These are phyloP conservation scores for Tolypocladium ovalisporum DNA, from an alignment of 2,329 filamentous ascomycete species.

Conservation along the genomic window DNA sequence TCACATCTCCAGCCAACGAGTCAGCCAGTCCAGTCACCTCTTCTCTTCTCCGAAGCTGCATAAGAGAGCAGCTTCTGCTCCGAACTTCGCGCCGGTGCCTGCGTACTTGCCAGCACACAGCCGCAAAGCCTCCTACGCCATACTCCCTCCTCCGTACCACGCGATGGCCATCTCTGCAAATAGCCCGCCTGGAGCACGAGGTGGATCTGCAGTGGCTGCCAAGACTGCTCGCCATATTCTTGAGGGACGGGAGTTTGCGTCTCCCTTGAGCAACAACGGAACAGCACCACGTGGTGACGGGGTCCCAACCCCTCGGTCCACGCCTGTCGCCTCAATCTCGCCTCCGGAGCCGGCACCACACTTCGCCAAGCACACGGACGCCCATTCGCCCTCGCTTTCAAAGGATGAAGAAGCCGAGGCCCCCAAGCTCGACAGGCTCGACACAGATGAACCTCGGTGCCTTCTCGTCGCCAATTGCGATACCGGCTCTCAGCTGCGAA, in stretches of 20 bases:
- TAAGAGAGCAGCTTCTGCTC: slow-evolving; percentile 39
- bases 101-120: not conserved
- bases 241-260: not conserved
- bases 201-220: not conserved
- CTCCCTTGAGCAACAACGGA: not conserved
- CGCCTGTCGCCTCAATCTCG: not conserved
- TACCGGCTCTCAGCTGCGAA: slow-evolving; percentile 52
- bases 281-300: not conserved
- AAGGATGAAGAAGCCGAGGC: slow-evolving; percentile 5
- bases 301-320: not conserved
- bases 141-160: slow-evolving; percentile 7
- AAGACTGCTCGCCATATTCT: not conserved
- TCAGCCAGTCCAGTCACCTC: slow-evolving; percentile 1
- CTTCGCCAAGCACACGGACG: not conserved
- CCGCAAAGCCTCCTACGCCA: slow-evolving; percentile 5
- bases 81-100: slow-evolving; percentile 25
- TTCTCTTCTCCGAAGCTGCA: slow-evolving; percentile 22
- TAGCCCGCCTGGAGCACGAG: not conserved
- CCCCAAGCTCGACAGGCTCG: not conserved
- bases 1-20: slow-evolving; percentile 9
- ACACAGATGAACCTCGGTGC: slow-evolving; percentile 27
- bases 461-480: slow-evolving; percentile 48
- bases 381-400: not conserved
- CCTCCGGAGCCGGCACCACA: not conserved
- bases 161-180: slow-evolving; percentile 4